Evolutionary conservation across 495 filamentous ascomycete genomes (phyloP), one percentile per base, ranked within the genome.

Genomic region (Neurospora sp.): DNA sequence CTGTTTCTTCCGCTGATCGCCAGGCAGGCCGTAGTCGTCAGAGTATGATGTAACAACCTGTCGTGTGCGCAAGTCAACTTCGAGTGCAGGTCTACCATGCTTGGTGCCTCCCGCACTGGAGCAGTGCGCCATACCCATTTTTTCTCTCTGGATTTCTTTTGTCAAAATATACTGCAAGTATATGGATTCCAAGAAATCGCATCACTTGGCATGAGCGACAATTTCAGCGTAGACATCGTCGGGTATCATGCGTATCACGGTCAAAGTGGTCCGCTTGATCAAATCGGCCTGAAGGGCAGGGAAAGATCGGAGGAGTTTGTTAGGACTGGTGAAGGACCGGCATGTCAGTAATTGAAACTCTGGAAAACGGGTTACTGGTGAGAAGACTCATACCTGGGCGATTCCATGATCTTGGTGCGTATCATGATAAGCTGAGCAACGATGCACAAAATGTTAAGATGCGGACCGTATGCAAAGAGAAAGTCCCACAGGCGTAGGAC

Each of bases 401-500:
- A 94, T 44, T 87, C 87, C 74, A 98, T 82, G 71, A 99, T 89
- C 65, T 90, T 88, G 70, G 96, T 93, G 70, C 94, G 85, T 82
- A 97, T 93, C 74, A 96, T 87, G 48, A 97, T 88, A 69, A 99
- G 83, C 81, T 99, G 96, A n/a, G 94, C 94, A 35, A 98, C 96
- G 75, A 99, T 97, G 78, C 96, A 98, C 10, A 99, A 79, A 69
- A 99, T 92, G 76, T 99, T 99, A 68, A 98, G 79, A 81, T 98
- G 96, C 41, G 93, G 87, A 0, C 96, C 96, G 77, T 97, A 99
- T 0, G 96, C 94, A 78, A 99, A 94, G 14, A 98, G 84, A 76
- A 99, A 99, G 80, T 99, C 96, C 96, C 96, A 99, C n/a, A 98
- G 86, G 71, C 91, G 88, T 42, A 99, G 83, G 7, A 99, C 96